phyloP scores from a whole-genome alignment of 176 grass and related monocot genomes.

The Phragmites australis region DNA sequence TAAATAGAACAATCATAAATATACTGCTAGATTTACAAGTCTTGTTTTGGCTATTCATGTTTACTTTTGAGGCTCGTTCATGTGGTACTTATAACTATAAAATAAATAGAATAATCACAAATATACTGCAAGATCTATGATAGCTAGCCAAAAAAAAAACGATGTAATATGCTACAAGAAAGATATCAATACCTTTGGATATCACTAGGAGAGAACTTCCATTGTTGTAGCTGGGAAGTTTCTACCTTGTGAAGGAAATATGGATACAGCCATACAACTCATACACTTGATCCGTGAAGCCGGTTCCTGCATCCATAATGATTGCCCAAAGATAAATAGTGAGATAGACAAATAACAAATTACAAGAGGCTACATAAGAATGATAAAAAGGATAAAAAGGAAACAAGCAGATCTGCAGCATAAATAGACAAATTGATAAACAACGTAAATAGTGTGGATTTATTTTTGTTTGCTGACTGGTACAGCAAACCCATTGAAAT shows the following conservation, averaged over 20 bases:
- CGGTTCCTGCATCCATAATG: conserved; percentile 78
- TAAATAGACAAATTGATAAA: too few relatives aligned
- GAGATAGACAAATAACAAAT: too few relatives aligned
- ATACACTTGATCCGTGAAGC: conserved; percentile 65
- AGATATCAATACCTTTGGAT: conserved; percentile 57
- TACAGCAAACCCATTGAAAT: background rate
- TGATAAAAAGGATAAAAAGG: too few relatives aligned
- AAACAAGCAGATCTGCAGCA: too few relatives aligned
- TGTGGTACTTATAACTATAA: background rate
- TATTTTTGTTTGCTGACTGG: too few relatives aligned
- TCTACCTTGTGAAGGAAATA: conserved; percentile 35
- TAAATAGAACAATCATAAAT: background rate
- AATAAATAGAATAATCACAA: background rate
- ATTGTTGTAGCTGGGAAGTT: conserved; percentile 29
- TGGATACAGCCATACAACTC: conserved; percentile 52
- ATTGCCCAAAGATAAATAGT: conserved; percentile 77
- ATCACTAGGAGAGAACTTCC: conserved; percentile 72
- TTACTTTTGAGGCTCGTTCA: background rate
- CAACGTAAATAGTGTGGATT: too few relatives aligned
- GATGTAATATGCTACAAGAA: background rate
- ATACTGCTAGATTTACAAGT: background rate
- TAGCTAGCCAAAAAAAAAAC: background rate
- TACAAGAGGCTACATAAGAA: too few relatives aligned
- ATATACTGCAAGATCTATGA: background rate
- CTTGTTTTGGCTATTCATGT: background rate